Conservation (phyloP, 2,329 filamentous ascomycete species). For the Neopestalotiopsis sp. region DNA sequence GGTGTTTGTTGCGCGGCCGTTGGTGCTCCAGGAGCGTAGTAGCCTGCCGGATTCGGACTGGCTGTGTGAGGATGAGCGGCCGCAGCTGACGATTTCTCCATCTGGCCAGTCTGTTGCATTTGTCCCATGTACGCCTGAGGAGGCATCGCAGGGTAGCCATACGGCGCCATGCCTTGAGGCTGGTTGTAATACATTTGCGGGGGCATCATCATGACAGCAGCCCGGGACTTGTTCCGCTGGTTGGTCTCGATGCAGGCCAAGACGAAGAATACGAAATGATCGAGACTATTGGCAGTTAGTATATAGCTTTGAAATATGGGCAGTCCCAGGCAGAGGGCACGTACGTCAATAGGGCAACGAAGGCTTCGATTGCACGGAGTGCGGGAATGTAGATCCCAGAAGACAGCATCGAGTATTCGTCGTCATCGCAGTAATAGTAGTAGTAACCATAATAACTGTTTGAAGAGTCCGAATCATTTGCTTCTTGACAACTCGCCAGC, state of each 20-base stretch:
- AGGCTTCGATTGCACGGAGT: constrained; percentile 9
- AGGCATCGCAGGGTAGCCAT: constrained; percentile 16
- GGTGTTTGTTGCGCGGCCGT: not conserved
- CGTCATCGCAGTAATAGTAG: constrained; percentile 5
- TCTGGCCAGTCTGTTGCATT: not conserved
- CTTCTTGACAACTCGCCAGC: not conserved
- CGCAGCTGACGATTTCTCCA: constrained; percentile 4
- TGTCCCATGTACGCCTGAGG: constrained; percentile 8
- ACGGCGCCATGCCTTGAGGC: constrained; percentile 12
- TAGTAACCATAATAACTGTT: not conserved
- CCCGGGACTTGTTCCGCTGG: constrained; percentile 14
- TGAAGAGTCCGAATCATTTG: not conserved
- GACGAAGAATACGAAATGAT: constrained; percentile 22
- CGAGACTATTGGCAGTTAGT: constrained; percentile 10
- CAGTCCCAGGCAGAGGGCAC: not conserved
- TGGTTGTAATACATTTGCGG: constrained; percentile 11
- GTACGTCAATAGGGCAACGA: constrained; percentile 18
- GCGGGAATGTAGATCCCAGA: not conserved
- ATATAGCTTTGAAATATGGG: not conserved
- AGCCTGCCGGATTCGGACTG: constrained; percentile 11
- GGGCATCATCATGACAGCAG: constrained; percentile 15
- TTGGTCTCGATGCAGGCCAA: constrained; percentile 20
- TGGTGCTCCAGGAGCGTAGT: constrained; percentile 12
- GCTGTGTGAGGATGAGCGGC: not conserved
- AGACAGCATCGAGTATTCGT: not conserved